These are phyloP conservation scores for Xylariaceae sp. DNA, from an alignment of 2,329 filamentous ascomycete genomes.

Conservation along the genomic window DNA sequence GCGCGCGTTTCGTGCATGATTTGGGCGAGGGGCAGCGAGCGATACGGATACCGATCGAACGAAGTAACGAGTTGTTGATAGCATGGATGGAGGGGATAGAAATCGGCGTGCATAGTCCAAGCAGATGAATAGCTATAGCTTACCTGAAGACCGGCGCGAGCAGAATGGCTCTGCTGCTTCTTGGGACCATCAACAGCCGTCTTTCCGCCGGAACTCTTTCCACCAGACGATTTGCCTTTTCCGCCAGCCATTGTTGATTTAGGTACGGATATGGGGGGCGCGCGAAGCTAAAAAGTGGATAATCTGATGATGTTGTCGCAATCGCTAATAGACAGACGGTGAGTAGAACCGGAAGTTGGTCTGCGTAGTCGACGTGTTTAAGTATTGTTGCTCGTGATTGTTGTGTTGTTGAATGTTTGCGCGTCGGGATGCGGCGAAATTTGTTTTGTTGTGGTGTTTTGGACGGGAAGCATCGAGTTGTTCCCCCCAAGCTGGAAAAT, in stretches of 20 bases:
- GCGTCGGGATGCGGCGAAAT: slow-evolving; percentile 40
- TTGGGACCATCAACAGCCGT: slow-evolving; percentile 68
- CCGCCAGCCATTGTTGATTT: slow-evolving; percentile 72
- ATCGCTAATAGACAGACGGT: not conserved
- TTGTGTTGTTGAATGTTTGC: slow-evolving; percentile 32
- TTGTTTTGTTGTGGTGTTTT: slow-evolving; percentile 42
- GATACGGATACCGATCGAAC: slow-evolving; percentile 6
- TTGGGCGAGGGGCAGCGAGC: slow-evolving; percentile 16
- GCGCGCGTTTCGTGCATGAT: slow-evolving; percentile 6
- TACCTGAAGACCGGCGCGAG: slow-evolving; percentile 94
- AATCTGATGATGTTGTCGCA: slow-evolving; percentile 14
- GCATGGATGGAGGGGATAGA: slow-evolving; percentile 12
- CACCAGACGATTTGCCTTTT: slow-evolving; percentile 92
- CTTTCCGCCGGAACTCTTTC: slow-evolving; percentile 59
- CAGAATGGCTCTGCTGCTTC: slow-evolving; percentile 95
- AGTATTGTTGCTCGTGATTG: slow-evolving; percentile 3
- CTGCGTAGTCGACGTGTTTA: slow-evolving; percentile 22
- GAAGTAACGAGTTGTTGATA: slow-evolving; percentile 19
- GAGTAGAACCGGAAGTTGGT: slow-evolving; percentile 1
- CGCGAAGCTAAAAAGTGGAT: slow-evolving; percentile 27
- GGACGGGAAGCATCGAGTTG: slow-evolving; percentile 31
- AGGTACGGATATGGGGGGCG: slow-evolving; percentile 16
- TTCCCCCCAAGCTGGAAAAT: slow-evolving; percentile 31
- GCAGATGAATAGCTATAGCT: slow-evolving; percentile 53
- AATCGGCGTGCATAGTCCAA: too few relatives aligned